Conservation (phyloP, 441 rosid genomes). For the California macrophylla region DNA sequence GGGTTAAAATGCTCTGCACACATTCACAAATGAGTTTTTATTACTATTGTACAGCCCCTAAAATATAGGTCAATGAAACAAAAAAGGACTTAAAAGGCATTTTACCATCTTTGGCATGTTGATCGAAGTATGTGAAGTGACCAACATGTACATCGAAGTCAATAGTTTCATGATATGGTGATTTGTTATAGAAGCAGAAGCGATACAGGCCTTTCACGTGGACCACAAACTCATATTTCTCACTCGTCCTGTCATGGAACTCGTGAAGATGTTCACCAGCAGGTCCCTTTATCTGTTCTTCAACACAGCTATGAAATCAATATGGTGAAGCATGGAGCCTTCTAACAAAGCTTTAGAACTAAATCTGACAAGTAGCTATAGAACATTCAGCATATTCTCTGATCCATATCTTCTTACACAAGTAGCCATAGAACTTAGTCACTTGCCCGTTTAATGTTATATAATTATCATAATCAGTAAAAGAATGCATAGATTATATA, state of each 20-base stretch:
- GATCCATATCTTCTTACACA: too few relatives aligned
- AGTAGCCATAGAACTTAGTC: too few relatives aligned
- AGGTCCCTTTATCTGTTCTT: constrained; percentile 41
- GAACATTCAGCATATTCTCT: not conserved
- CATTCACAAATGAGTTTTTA: not conserved
- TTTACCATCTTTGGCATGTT: constrained; percentile 60
- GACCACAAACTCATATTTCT: constrained; percentile 43
- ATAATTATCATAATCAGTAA: too few relatives aligned
- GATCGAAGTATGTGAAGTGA: constrained; percentile 46
- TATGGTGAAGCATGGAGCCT: not conserved
- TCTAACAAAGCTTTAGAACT: too few relatives aligned
- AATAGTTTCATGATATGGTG: constrained; percentile 51
- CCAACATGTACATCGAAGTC: constrained; percentile 53
- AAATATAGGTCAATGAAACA: too few relatives aligned
- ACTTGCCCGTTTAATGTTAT: too few relatives aligned
- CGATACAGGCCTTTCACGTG: constrained; percentile 44
- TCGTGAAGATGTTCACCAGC: constrained; percentile 45
- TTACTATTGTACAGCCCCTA: too few relatives aligned
- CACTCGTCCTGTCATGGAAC: constrained; percentile 41
- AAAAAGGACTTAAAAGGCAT: not conserved
- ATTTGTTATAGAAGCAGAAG: constrained; percentile 57
- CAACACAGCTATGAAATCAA: not conserved
- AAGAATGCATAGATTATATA: too few relatives aligned
- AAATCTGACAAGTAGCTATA: too few relatives aligned
- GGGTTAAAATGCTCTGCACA: constrained; percentile 49